phyloP scores from a whole-genome alignment of 1,284 basidiomycete genomes.

The Takashimella tepidaria region DNA sequence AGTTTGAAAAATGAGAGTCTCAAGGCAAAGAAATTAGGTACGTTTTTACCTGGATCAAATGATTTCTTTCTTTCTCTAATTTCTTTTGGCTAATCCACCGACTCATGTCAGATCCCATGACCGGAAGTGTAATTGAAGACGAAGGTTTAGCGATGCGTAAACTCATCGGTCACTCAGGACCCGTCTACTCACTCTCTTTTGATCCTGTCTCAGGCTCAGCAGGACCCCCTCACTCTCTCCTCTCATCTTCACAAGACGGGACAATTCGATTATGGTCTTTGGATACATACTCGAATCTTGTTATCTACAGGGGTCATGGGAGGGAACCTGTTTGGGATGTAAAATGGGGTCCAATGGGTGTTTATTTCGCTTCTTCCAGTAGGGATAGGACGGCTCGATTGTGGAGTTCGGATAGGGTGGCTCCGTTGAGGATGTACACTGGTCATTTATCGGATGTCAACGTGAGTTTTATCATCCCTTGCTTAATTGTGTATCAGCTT shows the following conservation, averaged over 20 bases:
- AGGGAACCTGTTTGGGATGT: constrained; percentile 98
- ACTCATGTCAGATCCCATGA: constrained; percentile 19
- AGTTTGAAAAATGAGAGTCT: constrained; percentile 89
- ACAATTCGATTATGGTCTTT: constrained; percentile 91
- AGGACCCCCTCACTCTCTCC: constrained; percentile 74
- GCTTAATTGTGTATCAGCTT: not conserved
- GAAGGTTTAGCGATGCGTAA: constrained; percentile 79
- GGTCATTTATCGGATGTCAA: constrained; percentile 97
- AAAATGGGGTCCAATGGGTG: constrained; percentile 94
- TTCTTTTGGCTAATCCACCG: constrained; percentile 4
- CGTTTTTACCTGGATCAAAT: constrained; percentile 51
- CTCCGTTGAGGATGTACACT: constrained; percentile 85
- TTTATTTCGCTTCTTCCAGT: constrained; percentile 96
- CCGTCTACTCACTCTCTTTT: constrained; percentile 90
- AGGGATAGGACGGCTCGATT: constrained; percentile 90
- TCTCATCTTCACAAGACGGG: constrained; percentile 90
- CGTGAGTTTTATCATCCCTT: constrained; percentile 54
- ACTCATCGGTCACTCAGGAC: constrained; percentile 92
- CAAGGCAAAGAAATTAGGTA: constrained; percentile 57
- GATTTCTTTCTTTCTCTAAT: not conserved
- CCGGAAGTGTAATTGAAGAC: constrained; percentile 55
- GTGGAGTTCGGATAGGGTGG: constrained; percentile 90
- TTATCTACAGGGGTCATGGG: constrained; percentile 84
- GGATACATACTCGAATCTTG: constrained; percentile 89
- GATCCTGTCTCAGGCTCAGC: constrained; percentile 86